These are phyloP conservation scores for Mucuna pruriens DNA, from an alignment of 306 rosid genomes.

Conservation along the genomic window DNA sequence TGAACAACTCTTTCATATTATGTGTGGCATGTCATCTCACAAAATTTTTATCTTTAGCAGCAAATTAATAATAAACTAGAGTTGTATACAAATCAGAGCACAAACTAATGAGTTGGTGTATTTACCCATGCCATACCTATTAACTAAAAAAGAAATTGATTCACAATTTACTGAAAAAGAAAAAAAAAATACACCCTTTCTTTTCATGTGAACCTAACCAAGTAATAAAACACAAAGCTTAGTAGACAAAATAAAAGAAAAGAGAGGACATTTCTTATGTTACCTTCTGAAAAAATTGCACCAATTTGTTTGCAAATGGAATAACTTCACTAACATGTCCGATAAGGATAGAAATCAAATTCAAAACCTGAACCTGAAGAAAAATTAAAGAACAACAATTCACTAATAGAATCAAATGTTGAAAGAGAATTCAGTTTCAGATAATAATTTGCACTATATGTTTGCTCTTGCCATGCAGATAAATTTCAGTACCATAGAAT, in stretches of 20 bases:
- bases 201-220: slow-evolving; percentile 29
- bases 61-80: background rate
- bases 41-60: slow-evolving; percentile 11
- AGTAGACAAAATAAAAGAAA: slow-evolving; percentile 23
- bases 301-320: slow-evolving; percentile 80
- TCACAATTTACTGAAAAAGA: slow-evolving; percentile 24
- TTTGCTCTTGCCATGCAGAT: slow-evolving; percentile 28
- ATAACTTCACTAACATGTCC: slow-evolving; percentile 78
- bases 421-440: slow-evolving; percentile 7
- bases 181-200: background rate
- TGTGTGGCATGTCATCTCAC: background rate
- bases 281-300: slow-evolving; percentile 92
- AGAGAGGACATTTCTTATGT: background rate
- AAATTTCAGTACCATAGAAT: slow-evolving; percentile 12
- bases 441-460: slow-evolving; percentile 13
- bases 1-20: background rate
- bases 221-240: slow-evolving; percentile 22
- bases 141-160: slow-evolving; percentile 21
- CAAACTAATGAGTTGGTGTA: background rate
- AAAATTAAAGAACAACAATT: slow-evolving; percentile 28
- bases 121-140: background rate
- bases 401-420: slow-evolving; percentile 24
- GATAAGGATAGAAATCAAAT: slow-evolving; percentile 79
- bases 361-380: slow-evolving; percentile 91
- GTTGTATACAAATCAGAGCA: background rate